Base-by-base conservation (phyloP, 805 yeast genomes). In the Metschnikowia santaceciliae region DNA sequence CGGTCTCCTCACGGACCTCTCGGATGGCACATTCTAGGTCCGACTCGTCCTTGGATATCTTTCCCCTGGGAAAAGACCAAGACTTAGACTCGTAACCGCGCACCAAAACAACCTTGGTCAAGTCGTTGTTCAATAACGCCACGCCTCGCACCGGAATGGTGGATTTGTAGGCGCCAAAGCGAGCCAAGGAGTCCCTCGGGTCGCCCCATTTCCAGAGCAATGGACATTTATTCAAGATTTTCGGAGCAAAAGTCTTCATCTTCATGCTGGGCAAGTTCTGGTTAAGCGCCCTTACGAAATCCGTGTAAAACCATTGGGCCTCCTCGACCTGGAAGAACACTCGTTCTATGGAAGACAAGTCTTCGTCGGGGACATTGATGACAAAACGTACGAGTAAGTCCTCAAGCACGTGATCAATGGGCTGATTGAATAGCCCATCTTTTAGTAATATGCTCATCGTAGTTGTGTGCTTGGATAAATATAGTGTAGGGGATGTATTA, bases 51-150 rank as follows among this genome's bases (percentile, higher is more conserved):
- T 94, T 91, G 36, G 95, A 88, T 51, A 94, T 94, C 68, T 94
- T 94, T 5, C 99, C 99, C 66, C 96, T 77, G 5, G 99, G 99
- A 62, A 94, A 94, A 6, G 96, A 87, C 98, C 98, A 94, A 1
- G 86, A 70, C 32, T 72, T 69, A 11, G 90, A 79, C 55, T 88
- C 95, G 46, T 84, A 83, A 3, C 97, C 97, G 63, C 88, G 84
- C 4, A 94, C 96, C 56, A 94, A 70, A 30, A 95, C 64, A 10
- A 89, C 73, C 62, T 88, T 89, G 50, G 83, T 79, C 72, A 90
- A 66, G 33, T 77, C 79, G 48, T 78, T 74, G 63, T 89, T 90
- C 61, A 94, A 78, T 48, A 95, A 74, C 7, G 96, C 96, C 42
- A 92, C 94, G 32, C 99, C 99, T 61, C 99, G 78, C 1, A 94